Conservation (phyloP, 192 early-diverging fungal genomes). For the Kappamyces sp. region DNA sequence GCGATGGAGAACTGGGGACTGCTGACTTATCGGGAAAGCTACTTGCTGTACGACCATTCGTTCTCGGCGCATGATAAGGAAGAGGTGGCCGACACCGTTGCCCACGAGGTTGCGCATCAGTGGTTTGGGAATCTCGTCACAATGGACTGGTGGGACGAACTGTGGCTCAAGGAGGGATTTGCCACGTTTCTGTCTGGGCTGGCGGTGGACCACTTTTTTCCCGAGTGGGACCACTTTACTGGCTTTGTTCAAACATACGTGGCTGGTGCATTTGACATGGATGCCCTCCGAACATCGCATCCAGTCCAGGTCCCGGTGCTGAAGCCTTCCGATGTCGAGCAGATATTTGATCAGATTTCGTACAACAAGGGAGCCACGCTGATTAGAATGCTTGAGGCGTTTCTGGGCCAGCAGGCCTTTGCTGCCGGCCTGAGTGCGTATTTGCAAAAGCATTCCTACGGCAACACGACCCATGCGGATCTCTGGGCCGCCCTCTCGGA, state of each 20-base stretch:
- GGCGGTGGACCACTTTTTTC: constrained; percentile 85
- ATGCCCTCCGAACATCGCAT: constrained; percentile 27
- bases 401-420: constrained; percentile 20
- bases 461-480: constrained; percentile 75
- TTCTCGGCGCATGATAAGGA: constrained; percentile 66
- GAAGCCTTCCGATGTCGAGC: constrained; percentile 27
- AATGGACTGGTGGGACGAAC: constrained; percentile 49
- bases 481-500: constrained; percentile 79
- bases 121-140: constrained; percentile 36
- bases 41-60: constrained; percentile 71
- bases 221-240: constrained; percentile 93
- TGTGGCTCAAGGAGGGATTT: constrained; percentile 81
- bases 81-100: constrained; percentile 71
- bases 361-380: constrained; percentile 82
- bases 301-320: constrained; percentile 25
- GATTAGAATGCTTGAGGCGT: constrained; percentile 47
- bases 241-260: constrained; percentile 64
- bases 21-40: constrained; percentile 68
- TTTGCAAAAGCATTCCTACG: constrained; percentile 67
- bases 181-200: constrained; percentile 88
- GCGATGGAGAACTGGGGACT: constrained; percentile 96
- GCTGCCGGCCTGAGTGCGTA: constrained; percentile 31
- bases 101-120: constrained; percentile 60
- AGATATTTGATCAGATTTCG: constrained; percentile 85
- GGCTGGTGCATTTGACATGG: constrained; percentile 23